Base-by-base conservation (phyloP, 2,329 filamentous ascomycete species). In the Colletotrichum tropicicola region DNA sequence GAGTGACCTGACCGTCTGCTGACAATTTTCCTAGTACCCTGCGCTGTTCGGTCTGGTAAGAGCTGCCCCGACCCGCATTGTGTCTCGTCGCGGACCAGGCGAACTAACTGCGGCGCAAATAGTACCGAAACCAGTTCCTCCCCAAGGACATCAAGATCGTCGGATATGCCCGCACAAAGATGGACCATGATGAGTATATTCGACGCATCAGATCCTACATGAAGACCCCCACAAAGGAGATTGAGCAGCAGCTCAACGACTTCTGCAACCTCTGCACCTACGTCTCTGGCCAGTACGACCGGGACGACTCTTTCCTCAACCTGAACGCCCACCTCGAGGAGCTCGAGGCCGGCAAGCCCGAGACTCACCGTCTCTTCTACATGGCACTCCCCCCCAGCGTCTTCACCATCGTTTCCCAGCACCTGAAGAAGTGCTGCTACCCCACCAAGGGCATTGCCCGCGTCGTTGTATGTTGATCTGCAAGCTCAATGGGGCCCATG, bases 91-190 rank as follows among this genome's bases (percentile, higher is more conserved):
- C 23, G 23, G 44, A 49, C 30, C 27, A 55, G 44, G 35, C 32
- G 44, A 45, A 47, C 59, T 66, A 64, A 66, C 59, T n/a, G n/a
- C 27, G 23, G 52, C 39, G 19, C 53, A 51, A 55, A 43, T 77
- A 97, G 94, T 97, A 95, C 85, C 93, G 96, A 78, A 99, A 99
- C 85, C 95, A 98, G 82, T 99, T 98, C 85, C 92, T 99, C 54
- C 96, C 90, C 73, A 97, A 97, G 82, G 94, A 97, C 80, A 94
- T 97, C 82, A 92, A 90, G 81, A 98, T 99, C 78, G 90, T 99
- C 74, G 96, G 96, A 85, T 99, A 99, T 93, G 96, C 96, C 74
- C 91, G 96, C 78, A 99, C 96, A 73, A 98, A 98, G 87, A 99
- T 99, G 96, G 94, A 98, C 83, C 94, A 95, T 75, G 90, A 93